A percentile compares a stretch with the other conserved stretches of the same genome.
Evolutionary conservation across 305 asterid genomes (phyloP).

Genomic region (Solanum hybrid): DNA sequence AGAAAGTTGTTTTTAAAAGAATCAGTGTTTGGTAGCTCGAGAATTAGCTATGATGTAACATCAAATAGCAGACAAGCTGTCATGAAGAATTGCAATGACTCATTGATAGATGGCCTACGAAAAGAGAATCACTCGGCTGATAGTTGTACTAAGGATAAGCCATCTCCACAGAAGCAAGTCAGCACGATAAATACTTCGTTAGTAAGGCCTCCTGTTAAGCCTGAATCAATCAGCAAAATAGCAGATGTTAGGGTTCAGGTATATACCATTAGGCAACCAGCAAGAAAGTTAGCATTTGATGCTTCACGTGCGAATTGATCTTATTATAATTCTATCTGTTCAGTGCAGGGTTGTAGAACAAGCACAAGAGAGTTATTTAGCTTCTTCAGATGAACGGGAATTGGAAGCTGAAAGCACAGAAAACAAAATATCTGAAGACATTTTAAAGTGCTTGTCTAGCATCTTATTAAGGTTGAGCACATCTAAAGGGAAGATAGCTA

Average conservation of each 20-base stretch:
- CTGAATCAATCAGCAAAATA: conserved; percentile 21
- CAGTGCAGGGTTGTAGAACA: conserved; percentile 55
- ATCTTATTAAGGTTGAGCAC: conserved; percentile 53
- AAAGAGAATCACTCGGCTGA: conserved; percentile 21
- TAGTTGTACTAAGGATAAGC: conserved; percentile 16
- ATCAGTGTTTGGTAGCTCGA: conserved; percentile 11
- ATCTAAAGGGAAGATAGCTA: conserved; percentile 49
- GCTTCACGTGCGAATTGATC: background rate
- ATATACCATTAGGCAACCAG: background rate
- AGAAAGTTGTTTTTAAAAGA: conserved; percentile 24
- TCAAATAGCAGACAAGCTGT: conserved; percentile 14
- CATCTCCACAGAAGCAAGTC: conserved; percentile 18
- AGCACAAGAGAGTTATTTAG: conserved; percentile 44
- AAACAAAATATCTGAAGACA: conserved; percentile 52
- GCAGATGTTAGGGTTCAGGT: conserved; percentile 46
- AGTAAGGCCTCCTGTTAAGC: conserved; percentile 25
- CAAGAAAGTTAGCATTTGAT: background rate
- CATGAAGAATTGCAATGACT: conserved; percentile 9
- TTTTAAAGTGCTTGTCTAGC: conserved; percentile 56
- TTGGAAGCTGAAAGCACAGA: conserved; percentile 38
- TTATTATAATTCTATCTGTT: conserved; percentile 9
- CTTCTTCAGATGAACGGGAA: conserved; percentile 41
- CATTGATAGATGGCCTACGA: conserved; percentile 10
- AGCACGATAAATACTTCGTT: conserved; percentile 1
- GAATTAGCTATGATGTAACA: conserved; percentile 13